phyloP scores from a whole-genome alignment of 1,284 basidiomycete species.

The Ceratobasidium sp. region DNA sequence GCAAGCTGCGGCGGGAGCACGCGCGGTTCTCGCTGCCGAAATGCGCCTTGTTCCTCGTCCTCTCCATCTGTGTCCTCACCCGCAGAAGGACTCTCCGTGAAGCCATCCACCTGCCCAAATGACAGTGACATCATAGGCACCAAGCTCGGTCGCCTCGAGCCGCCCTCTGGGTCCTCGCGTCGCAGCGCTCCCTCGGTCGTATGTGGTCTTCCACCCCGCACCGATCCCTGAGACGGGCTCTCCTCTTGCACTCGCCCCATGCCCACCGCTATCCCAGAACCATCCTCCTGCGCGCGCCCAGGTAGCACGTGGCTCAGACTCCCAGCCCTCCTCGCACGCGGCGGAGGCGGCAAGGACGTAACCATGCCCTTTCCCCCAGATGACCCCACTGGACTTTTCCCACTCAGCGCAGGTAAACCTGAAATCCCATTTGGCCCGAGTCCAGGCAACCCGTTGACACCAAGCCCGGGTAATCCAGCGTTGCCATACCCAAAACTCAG shows the following conservation, averaged over 20 bases:
- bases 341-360: slow-evolving; percentile 39
- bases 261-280: not conserved
- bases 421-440: not conserved
- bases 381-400: not conserved
- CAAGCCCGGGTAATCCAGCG: slow-evolving; percentile 18
- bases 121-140: slow-evolving; percentile 40
- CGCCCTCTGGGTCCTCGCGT: not conserved
- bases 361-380: slow-evolving; percentile 11
- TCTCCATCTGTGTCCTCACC: slow-evolving; percentile 15
- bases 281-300: slow-evolving; percentile 21
- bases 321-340: slow-evolving; percentile 29
- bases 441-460: not conserved
- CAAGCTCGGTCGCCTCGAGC: slow-evolving; percentile 16
- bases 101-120: slow-evolving; percentile 18
- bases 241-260: slow-evolving; percentile 19
- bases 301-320: slow-evolving; percentile 38
- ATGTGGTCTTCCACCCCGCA: not conserved
- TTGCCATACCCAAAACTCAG: slow-evolving; percentile 15
- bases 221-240: not conserved
- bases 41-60: slow-evolving; percentile 14
- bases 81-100: not conserved
- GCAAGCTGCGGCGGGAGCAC: slow-evolving; percentile 38
- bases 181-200: not conserved
- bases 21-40: slow-evolving; percentile 4
- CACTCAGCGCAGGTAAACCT: slow-evolving; percentile 1